Percentiles rank a stretch among this genome's conserved stretches.
Conservation (phyloP, 2,329 filamentous ascomycete species). For the Venturia aucupariae region DNA sequence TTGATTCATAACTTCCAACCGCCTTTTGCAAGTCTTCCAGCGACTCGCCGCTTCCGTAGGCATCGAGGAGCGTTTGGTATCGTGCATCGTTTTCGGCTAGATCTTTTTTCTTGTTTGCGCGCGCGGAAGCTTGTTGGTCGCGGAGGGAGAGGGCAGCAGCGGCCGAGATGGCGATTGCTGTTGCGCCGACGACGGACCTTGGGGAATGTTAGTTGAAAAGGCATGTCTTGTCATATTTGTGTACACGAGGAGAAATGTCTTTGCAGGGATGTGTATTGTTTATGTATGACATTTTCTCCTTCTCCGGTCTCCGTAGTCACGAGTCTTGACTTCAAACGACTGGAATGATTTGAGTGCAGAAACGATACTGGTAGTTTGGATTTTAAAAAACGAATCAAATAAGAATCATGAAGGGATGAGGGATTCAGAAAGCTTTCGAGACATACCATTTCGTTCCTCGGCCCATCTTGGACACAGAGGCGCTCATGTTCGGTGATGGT, state of each 20-base stretch:
- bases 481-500: neutral
- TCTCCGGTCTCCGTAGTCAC: too few species aligned
- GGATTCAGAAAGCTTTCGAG: too few species aligned
- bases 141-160: neutral
- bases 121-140: neutral
- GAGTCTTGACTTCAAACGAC: too few species aligned
- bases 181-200: neutral
- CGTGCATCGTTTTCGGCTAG: neutral
- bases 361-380: too few species aligned
- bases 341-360: too few species aligned
- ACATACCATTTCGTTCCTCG: slow-evolving; percentile 1
- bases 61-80: slow-evolving; percentile 11
- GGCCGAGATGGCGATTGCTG: neutral
- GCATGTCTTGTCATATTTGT: too few species aligned
- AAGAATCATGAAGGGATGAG: too few species aligned
- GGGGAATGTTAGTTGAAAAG: neutral
- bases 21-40: slow-evolving; percentile 14
- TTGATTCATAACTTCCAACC: slow-evolving; percentile 3
- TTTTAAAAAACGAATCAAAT: too few species aligned
- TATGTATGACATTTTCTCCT: too few species aligned
- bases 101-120: neutral
- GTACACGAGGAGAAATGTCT: too few species aligned
- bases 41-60: slow-evolving; percentile 12
- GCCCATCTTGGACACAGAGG: neutral
- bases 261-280: too few species aligned